Evolutionary conservation across 2,329 filamentous ascomycete genomes (phyloP), one percentile per base, ranked within the genome.

Genomic region (Grosmannia clavigera): DNA sequence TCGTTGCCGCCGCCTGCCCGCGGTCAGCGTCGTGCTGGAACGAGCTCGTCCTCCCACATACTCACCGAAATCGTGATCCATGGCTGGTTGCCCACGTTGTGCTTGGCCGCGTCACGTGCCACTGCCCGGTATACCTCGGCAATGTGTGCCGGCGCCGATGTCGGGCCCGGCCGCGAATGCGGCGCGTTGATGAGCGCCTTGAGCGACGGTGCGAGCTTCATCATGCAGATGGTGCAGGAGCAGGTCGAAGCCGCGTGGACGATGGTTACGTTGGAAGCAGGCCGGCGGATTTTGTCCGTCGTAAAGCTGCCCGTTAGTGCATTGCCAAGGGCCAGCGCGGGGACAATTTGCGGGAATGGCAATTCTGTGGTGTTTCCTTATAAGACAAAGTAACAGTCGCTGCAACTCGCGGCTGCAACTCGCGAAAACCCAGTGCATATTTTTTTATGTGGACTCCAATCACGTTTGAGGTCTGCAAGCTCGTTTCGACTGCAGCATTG

Each of bases 121-220:
- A 92, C 84, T 35, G 76, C 74, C 62, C 80, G 75, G 72, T 87
- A 89, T 33, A 90, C 77, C 16, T 83, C 79, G 55, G 76, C 74
- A 59, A 91, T 86, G 62, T 81, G 76, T 14, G 76, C 72, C 33
- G 87, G 81, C 2, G 87, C 86, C 1, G 84, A 79, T 2, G 84
- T 78, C 2, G 83, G 84, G 57, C 83, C 81, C 0, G 87, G 84
- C 1, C 81, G 78, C 52, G 87, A 83, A 66, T 84, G 81, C 4
- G 86, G 79, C 61, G 85, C 81, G 67, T 87, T 87, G 73, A 92
- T 86, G 64, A 92, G 81, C 55, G 83, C 79, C 73, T 91, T 92
- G 66, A 92, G 78, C 57, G 82, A 74, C 1, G 81, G 76, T 1
- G 87, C 88, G 25, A 92, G 79, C 71, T 88, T 91, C 87, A 90